These are phyloP conservation scores for Fusarium begoniae DNA, from an alignment of 2,329 filamentous ascomycete species.

Conservation along the genomic window DNA sequence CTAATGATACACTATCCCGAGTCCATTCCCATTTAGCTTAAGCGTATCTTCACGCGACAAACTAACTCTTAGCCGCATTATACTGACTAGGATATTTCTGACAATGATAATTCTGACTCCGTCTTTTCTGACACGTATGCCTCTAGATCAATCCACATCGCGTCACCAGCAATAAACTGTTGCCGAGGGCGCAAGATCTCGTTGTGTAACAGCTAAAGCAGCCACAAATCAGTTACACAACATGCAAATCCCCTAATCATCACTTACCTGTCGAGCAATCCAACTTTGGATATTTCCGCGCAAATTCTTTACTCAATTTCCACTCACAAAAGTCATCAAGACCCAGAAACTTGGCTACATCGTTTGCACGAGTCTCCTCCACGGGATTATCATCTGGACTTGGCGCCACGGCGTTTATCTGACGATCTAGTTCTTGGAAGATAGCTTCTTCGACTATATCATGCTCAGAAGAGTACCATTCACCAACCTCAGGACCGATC, in stretches of 20 bases:
- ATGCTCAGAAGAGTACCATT: neutral
- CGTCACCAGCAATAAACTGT: neutral
- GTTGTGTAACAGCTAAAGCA: neutral
- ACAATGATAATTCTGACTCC: neutral
- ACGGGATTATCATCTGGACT: neutral
- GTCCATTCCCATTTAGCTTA: neutral
- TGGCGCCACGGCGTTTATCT: neutral
- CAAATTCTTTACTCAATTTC: neutral
- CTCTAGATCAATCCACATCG: neutral
- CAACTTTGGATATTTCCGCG: neutral
- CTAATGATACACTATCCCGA: neutral
- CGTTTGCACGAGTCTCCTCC: neutral
- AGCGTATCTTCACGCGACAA: rapidly evolving
- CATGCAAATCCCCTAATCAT: no score
- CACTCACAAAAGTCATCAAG: neutral
- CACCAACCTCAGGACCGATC: neutral
- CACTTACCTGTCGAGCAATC: neutral
- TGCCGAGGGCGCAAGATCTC: neutral
- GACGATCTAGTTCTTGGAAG: neutral
- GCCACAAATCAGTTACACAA: neutral
- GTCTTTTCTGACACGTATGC: neutral
- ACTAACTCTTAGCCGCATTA: neutral
- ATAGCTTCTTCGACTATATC: neutral
- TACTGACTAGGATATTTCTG: neutral
- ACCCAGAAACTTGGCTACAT: neutral